Conservation (phyloP, 1,284 basidiomycete species). For the Cystobasidiaceae sp. region DNA sequence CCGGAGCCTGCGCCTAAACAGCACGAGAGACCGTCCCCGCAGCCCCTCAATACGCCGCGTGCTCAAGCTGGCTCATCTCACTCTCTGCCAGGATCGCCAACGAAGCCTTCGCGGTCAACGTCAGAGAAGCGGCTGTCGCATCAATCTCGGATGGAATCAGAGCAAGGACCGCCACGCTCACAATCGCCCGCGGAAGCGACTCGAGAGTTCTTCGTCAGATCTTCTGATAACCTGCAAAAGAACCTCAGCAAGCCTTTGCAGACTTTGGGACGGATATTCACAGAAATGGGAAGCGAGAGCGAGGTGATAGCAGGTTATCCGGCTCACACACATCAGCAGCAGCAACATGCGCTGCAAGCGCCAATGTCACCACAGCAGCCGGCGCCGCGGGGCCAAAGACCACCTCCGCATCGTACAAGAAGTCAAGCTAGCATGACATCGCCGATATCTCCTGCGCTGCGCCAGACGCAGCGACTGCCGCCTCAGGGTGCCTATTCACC, state of each 20-base stretch:
- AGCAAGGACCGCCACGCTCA: conserved; percentile 53
- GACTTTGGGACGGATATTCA: conserved; percentile 80
- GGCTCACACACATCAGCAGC: conserved; percentile 13
- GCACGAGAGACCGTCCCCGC: not conserved
- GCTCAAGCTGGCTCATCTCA: conserved; percentile 35
- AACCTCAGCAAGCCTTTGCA: conserved; percentile 79
- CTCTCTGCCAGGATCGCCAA: conserved; percentile 36
- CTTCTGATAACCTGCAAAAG: conserved; percentile 59
- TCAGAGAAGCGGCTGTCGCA: conserved; percentile 55
- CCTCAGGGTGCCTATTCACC: conserved; percentile 13
- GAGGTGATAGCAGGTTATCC: conserved; percentile 40
- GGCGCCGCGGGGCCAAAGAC: conserved; percentile 17
- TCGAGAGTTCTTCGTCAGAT: conserved; percentile 72
- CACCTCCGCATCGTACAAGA: not conserved
- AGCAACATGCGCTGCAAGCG: not conserved
- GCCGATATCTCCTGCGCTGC: conserved; percentile 6
- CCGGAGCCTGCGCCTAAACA: not conserved
- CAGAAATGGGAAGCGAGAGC: conserved; percentile 49
- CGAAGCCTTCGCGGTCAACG: conserved; percentile 44
- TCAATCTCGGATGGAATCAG: conserved; percentile 49
- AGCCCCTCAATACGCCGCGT: not conserved
- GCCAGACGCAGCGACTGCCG: not conserved
- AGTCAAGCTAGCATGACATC: conserved; percentile 8
- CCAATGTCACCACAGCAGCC: not conserved
- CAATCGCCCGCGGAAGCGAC: conserved; percentile 67